Conservation (phyloP, 2,329 filamentous ascomycete species). For the Catunica adiposa region DNA sequence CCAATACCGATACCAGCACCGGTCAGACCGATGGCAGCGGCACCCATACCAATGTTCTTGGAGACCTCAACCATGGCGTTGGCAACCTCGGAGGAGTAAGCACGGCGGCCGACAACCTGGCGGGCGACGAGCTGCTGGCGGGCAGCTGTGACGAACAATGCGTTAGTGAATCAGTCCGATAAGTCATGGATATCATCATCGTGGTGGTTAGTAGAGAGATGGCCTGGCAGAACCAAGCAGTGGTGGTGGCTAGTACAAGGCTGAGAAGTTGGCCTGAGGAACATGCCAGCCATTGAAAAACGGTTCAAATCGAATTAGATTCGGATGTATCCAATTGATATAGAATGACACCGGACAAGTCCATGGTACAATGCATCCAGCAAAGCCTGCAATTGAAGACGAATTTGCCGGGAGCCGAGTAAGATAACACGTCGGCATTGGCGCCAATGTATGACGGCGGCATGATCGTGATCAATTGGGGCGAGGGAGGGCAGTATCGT, state of each 20-base stretch:
- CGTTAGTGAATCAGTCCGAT: slow-evolving; percentile 8
- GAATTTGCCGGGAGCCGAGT: not conserved
- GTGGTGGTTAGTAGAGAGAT: not conserved
- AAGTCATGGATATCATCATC: not conserved
- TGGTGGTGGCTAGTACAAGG: no score
- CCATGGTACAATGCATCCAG: no score
- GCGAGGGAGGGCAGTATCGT: not conserved
- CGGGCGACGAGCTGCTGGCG: slow-evolving; percentile 15
- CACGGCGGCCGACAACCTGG: slow-evolving; percentile 46
- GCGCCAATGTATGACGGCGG: not conserved
- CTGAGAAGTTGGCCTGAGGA: no score
- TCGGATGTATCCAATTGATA: no score
- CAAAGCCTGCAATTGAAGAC: no score
- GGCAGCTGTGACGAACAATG: slow-evolving; percentile 10
- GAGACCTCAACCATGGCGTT: slow-evolving; percentile 78
- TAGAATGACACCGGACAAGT: no score
- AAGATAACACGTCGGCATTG: not conserved
- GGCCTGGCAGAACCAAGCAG: not conserved
- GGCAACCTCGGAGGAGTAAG: slow-evolving; percentile 79
- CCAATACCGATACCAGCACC: slow-evolving; percentile 91
- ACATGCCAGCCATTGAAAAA: no score
- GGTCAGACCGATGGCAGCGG: slow-evolving; percentile 80
- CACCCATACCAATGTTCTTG: slow-evolving; percentile 80
- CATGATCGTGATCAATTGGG: slow-evolving; percentile 8
- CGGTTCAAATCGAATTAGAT: no score